Evolutionary conservation across 441 rosid genomes (phyloP).

Genomic region (Pelargonium australe): DNA sequence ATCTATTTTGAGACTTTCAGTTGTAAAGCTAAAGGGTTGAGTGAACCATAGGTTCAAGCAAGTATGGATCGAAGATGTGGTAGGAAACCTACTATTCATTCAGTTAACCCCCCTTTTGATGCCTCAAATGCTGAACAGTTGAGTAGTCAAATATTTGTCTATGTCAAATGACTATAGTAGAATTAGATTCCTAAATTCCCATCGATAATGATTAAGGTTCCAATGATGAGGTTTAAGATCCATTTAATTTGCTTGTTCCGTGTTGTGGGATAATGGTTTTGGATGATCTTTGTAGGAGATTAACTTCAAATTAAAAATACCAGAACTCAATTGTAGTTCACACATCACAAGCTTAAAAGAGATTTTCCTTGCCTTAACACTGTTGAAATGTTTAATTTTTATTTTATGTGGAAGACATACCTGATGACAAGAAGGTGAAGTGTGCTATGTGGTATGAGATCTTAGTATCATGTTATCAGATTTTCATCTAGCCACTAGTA

Average conservation of each 20-base stretch:
- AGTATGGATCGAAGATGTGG: neutral
- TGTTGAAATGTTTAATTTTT: neutral
- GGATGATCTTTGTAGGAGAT: neutral
- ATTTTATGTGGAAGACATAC: neutral
- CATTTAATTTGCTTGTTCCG: neutral
- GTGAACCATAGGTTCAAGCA: neutral
- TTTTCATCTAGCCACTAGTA: neutral
- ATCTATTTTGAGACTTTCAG: neutral
- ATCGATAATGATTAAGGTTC: neutral
- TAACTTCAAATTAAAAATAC: neutral
- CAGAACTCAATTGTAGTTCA: neutral
- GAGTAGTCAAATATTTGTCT: neutral
- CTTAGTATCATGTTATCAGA: neutral
- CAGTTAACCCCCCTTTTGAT: neutral
- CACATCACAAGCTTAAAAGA: neutral
- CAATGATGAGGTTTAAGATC: neutral
- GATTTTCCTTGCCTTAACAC: neutral
- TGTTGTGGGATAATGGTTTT: neutral
- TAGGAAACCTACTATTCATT: neutral
- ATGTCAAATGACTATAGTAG: neutral
- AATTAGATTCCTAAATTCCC: neutral
- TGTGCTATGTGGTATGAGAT: neutral
- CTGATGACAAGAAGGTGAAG: constrained; percentile 1
- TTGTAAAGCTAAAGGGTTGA: neutral
- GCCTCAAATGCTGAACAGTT: neutral